These are phyloP conservation scores for Globisporangium spinosum DNA, from an alignment of 352 stramenopile genomes.

Conservation along the genomic window DNA sequence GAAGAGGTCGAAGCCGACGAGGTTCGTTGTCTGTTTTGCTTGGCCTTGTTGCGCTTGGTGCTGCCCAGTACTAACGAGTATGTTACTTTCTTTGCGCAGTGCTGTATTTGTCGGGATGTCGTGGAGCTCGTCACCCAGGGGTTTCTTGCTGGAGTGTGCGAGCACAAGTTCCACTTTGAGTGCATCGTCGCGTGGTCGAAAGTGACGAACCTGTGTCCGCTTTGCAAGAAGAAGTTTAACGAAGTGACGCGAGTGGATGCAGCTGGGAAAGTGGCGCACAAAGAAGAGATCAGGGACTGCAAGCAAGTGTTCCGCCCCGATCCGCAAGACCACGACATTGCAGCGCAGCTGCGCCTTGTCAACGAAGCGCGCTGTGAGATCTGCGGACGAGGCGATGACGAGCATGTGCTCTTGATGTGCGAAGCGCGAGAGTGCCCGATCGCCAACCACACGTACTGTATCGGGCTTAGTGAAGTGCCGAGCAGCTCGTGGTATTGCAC, in stretches of 20 bases:
- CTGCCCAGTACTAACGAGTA: not conserved
- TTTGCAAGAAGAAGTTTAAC: constrained; percentile 80
- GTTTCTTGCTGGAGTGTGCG: constrained; percentile 46
- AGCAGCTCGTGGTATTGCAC: constrained; percentile 71
- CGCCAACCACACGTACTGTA: constrained; percentile 74
- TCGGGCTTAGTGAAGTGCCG: constrained; percentile 53
- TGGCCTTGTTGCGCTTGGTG: not conserved
- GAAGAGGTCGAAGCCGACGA: constrained; percentile 37
- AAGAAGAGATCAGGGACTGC: constrained; percentile 35
- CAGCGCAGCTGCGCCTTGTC: constrained; percentile 60
- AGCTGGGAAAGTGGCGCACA: constrained; percentile 32
- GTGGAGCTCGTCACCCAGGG: constrained; percentile 52
- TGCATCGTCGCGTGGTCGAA: constrained; percentile 81
- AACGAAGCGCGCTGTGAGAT: constrained; percentile 67
- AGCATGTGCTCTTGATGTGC: constrained; percentile 79
- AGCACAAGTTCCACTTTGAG: constrained; percentile 84
- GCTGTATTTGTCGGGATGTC: constrained; percentile 78
- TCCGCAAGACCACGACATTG: constrained; percentile 57
- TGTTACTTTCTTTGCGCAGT: constrained; percentile 28
- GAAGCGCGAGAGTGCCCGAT: constrained; percentile 59
- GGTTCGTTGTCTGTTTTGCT: constrained; percentile 20
- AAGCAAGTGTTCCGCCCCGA: constrained; percentile 70
- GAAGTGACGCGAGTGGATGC: constrained; percentile 40
- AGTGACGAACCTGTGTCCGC: constrained; percentile 79
- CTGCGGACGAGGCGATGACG: constrained; percentile 73